Evolutionary conservation across 2,329 filamentous ascomycete genomes (phyloP), one percentile per base, ranked within the genome.

Genomic region (Ceratocystis albifundus): DNA sequence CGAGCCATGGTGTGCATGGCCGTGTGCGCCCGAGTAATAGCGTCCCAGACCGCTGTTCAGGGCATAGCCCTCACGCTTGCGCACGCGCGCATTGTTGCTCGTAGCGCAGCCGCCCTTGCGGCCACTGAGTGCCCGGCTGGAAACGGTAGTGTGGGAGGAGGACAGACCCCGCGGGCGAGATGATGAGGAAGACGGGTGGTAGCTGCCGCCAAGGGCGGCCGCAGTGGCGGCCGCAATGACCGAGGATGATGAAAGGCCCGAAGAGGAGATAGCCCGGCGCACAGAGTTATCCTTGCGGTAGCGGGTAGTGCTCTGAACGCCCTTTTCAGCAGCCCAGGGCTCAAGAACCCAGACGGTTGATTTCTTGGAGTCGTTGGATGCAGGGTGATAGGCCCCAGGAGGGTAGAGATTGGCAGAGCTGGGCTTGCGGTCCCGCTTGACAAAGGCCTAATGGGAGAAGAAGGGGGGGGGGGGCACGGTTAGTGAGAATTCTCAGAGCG

Each of bases 301-400:
- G 69, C 87, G 79, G 0, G 93, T 96, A 0, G 93, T 97, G 67
- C 90, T 93, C 75, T 91, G 85, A 62, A 96, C 88, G 30, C 89
- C 89, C 28, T 87, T 77, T 22, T 76, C 75, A 41, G 90, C 77
- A 0, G 90, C 89, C 74, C 87, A 85, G 0, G 84, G 78, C 45
- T 86, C 86, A 30, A 97, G 78, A 55, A 85, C 82, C 93, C 93
- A 97, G 74, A 88, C 84, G 62, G 83, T 83, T 73, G 88, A 91
- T 72, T 88, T 70, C 25, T 69, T 69, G 45, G 67, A n/a, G 10
- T 71, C 71, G 70, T 67, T 77, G 73, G 44, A 79, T 78, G 73
- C 83, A 20, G 71, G 70, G 4, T 69, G 63, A 65, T 73, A 71
- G 12, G 62, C 28, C 36, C 61, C 46, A 17, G 50, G 25, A 15